These are phyloP conservation scores for Zygotorulaspora mrakii DNA, from an alignment of 1,139 yeast genomes.

Conservation along the genomic window DNA sequence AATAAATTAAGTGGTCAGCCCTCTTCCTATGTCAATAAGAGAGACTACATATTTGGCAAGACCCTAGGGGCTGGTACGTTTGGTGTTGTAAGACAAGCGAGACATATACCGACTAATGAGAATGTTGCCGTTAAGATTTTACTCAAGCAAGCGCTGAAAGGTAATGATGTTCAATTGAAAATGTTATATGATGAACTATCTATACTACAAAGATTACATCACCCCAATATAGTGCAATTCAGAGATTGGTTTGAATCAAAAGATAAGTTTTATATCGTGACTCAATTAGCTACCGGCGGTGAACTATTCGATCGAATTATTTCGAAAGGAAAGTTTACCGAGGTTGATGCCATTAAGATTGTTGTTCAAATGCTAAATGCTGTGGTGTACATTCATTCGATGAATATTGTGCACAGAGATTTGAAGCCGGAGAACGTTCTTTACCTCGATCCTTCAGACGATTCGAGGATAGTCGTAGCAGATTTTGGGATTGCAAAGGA, in stretches of 20 bases:
- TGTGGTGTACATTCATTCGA: constrained; percentile 63
- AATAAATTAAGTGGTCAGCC: constrained; percentile 73
- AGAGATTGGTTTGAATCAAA: constrained; percentile 86
- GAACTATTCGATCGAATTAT: constrained; percentile 84
- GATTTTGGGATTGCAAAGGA: constrained; percentile 91
- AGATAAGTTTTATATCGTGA: constrained; percentile 71
- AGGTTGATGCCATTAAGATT: constrained; percentile 72
- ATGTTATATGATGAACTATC: constrained; percentile 71
- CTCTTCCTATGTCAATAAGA: constrained; percentile 58
- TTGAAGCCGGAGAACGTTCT: constrained; percentile 86
- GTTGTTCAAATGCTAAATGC: constrained; percentile 71
- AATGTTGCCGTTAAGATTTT: constrained; percentile 86
- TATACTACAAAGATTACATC: constrained; percentile 61
- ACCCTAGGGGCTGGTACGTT: constrained; percentile 90
- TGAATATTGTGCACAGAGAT: constrained; percentile 84
- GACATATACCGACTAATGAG: constrained; percentile 53
- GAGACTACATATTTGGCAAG: constrained; percentile 65
- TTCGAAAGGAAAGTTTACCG: constrained; percentile 73
- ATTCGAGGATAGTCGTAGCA: constrained; percentile 75
- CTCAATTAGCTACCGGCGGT: constrained; percentile 83
- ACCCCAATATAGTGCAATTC: constrained; percentile 79
- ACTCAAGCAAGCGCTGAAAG: constrained; percentile 73
- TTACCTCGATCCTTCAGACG: constrained; percentile 44
- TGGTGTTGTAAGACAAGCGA: constrained; percentile 82
- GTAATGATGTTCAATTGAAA: constrained; percentile 50